Conservation (phyloP, 2,329 filamentous ascomycete genomes). For the Claviceps sp. region DNA sequence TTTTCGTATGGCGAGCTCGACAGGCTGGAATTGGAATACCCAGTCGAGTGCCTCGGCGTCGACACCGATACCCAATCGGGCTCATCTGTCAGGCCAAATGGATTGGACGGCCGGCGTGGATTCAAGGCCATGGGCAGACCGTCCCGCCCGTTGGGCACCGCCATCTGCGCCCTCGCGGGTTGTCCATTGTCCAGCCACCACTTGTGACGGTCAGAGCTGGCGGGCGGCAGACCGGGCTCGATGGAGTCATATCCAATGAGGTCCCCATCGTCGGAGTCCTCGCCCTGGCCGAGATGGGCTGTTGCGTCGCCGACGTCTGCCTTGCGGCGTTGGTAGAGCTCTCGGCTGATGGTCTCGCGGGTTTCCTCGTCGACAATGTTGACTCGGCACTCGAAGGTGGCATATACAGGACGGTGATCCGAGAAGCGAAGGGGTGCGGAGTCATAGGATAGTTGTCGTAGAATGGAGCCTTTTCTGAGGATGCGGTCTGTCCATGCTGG, state of each 20-base stretch:
- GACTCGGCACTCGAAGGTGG: constrained; percentile 72
- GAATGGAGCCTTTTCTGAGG: constrained; percentile 68
- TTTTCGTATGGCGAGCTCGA: constrained; percentile 48
- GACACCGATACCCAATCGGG: constrained; percentile 70
- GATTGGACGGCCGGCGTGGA: constrained; percentile 62
- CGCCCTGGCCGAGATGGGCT: constrained; percentile 35
- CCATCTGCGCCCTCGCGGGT: constrained; percentile 59
- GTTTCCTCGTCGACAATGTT: constrained; percentile 63
- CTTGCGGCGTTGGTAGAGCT: constrained; percentile 60
- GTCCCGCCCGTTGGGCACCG: constrained; percentile 41
- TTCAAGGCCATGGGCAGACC: constrained; percentile 53
- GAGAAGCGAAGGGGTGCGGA: constrained; percentile 77
- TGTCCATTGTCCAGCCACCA: constrained; percentile 61
- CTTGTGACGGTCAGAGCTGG: constrained; percentile 54
- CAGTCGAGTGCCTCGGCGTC: constrained; percentile 40
- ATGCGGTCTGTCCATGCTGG: constrained; percentile 97
- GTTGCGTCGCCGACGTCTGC: constrained; percentile 51
- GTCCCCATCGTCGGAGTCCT: constrained; percentile 64
- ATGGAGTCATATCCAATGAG: constrained; percentile 70
- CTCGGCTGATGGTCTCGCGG: constrained; percentile 58
- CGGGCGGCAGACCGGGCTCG: constrained; percentile 59
- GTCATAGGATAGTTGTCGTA: constrained; percentile 73
- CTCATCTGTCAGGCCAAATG: constrained; percentile 61
- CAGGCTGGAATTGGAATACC: constrained; percentile 41
- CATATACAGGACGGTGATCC: constrained; percentile 92